phyloP scores from a whole-genome alignment of 768 basidiomycete species.

The Panaeolus cyanescens region DNA sequence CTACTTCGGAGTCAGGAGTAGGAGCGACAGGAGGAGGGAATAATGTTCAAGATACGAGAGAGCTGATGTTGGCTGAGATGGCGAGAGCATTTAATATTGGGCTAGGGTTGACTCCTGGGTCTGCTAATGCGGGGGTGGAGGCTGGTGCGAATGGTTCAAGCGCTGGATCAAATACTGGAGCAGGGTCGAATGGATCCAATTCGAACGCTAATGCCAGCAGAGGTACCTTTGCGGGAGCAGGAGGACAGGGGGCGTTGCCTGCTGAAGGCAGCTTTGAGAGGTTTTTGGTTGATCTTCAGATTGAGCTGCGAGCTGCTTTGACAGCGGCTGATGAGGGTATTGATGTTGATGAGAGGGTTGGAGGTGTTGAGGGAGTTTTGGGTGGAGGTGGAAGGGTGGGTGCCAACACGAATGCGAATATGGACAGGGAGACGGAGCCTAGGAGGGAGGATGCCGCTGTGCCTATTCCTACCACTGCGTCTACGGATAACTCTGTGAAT shows the following conservation, averaged over 20 bases:
- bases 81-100: conserved; percentile 78
- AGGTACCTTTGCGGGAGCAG: conserved; percentile 6
- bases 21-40: too few relatives aligned
- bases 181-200: conserved; percentile 6
- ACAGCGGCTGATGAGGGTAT: conserved; percentile 34
- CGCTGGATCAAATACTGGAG: neutral
- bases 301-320: conserved; percentile 67
- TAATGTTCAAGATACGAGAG: conserved; percentile 48
- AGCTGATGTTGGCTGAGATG: conserved; percentile 80
- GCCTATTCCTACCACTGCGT: too few relatives aligned
- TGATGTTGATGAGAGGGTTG: neutral
- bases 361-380: neutral
- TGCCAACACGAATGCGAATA: neutral
- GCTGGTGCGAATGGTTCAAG: conserved; percentile 10
- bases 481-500: neutral
- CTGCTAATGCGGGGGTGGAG: conserved; percentile 20
- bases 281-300: conserved; percentile 78
- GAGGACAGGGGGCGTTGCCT: conserved; percentile 16
- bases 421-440: neutral
- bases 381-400: neutral
- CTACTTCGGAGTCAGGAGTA: neutral
- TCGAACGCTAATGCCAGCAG: neutral
- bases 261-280: conserved; percentile 77
- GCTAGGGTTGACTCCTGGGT: conserved; percentile 44
- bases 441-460: neutral